Conservation (phyloP, 306 rosid genomes). For the Canavalia ensiformis region DNA sequence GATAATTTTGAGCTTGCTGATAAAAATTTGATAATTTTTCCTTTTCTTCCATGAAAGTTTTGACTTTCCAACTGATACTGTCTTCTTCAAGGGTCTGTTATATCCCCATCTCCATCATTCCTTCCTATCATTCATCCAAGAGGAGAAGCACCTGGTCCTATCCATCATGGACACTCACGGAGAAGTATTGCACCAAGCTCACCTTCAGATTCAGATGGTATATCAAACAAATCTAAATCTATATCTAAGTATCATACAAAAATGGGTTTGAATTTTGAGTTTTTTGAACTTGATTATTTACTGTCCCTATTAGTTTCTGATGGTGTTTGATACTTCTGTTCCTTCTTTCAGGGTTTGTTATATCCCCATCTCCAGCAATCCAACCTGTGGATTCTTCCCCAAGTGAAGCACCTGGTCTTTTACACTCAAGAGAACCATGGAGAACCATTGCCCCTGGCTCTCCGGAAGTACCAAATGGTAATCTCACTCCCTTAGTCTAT, state of each 20-base stretch:
- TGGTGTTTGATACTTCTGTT: conserved; percentile 2
- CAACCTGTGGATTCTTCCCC: conserved; percentile 57
- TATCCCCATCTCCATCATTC: conserved; percentile 68
- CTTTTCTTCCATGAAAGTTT: neutral
- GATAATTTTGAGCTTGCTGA: conserved; percentile 29
- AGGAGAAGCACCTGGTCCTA: conserved; percentile 65
- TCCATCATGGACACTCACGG: conserved; percentile 56
- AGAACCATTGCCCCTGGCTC: conserved; percentile 57
- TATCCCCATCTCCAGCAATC: conserved; percentile 67
- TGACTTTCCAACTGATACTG: conserved; percentile 29
- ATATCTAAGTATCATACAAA: conserved; percentile 6
- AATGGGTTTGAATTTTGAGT: conserved; percentile 30
- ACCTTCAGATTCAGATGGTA: conserved; percentile 50
- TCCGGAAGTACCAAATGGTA: conserved; percentile 67
- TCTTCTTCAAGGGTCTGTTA: conserved; percentile 58
- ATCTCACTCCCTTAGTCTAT: conserved; percentile 36
- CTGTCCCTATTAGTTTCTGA: neutral
- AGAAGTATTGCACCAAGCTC: conserved; percentile 61
- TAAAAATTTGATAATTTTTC: neutral
- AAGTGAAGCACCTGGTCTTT: conserved; percentile 52
- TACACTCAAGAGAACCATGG: conserved; percentile 48
- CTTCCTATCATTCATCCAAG: conserved; percentile 55
- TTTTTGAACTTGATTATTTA: conserved; percentile 11
- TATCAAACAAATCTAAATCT: conserved; percentile 11
- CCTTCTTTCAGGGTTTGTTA: conserved; percentile 57